phyloP scores from a whole-genome alignment of 2,329 filamentous ascomycete genomes.

The Aspergillus fischeri region DNA sequence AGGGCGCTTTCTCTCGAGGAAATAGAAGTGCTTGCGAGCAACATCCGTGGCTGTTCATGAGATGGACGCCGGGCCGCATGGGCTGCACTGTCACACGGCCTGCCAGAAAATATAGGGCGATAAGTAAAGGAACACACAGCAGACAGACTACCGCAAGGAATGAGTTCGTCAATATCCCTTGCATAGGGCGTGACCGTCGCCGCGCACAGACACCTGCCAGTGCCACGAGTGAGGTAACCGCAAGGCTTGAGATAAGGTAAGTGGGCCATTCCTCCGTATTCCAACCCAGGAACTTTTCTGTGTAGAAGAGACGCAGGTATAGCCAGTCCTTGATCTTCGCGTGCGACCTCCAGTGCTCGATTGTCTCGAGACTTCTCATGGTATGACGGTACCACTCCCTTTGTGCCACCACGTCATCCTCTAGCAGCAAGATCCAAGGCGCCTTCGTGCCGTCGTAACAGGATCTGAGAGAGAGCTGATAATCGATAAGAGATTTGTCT shows the following conservation, averaged over 20 bases:
- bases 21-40: constrained; percentile 45
- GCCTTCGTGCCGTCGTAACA: constrained; percentile 37
- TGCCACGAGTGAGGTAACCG: constrained; percentile 15
- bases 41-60: constrained; percentile 43
- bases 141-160: constrained; percentile 26
- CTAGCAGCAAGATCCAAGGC: constrained; percentile 44
- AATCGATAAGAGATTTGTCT: constrained; percentile 44
- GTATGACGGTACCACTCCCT: constrained; percentile 45
- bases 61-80: constrained; percentile 33
- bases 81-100: constrained; percentile 40
- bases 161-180: constrained; percentile 15
- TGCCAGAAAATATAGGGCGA: constrained; percentile 40
- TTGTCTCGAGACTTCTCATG: constrained; percentile 33
- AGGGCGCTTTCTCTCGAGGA: constrained; percentile 26
- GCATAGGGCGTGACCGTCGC: constrained; percentile 10
- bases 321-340: constrained; percentile 25
- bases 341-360: constrained; percentile 19
- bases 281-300: constrained; percentile 45
- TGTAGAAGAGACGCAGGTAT: constrained; percentile 47
- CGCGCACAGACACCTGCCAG: constrained; percentile 14
- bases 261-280: constrained; percentile 39
- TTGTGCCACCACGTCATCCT: constrained; percentile 47
- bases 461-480: constrained; percentile 38
- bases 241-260: constrained; percentile 34
- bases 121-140: constrained; percentile 26